These are phyloP conservation scores for Pseudogymnoascus sp. DNA, from an alignment of 2,329 filamentous ascomycete genomes.

Conservation along the genomic window DNA sequence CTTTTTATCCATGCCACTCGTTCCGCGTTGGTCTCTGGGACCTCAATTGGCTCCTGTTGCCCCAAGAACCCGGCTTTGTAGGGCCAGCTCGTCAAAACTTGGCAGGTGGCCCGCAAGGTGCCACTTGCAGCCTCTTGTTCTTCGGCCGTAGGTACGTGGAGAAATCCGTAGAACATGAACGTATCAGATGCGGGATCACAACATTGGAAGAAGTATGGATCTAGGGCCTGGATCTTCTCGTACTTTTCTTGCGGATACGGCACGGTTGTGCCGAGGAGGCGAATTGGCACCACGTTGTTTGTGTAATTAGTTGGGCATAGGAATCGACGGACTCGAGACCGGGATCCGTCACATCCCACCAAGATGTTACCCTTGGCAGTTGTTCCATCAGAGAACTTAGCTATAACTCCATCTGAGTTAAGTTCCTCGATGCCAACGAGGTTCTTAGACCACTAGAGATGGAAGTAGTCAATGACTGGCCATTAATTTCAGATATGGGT, in stretches of 20 bases:
- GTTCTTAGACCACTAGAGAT: conserved; percentile 35
- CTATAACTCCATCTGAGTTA: conserved; percentile 29
- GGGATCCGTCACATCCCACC: conserved; percentile 41
- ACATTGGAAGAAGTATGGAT: conserved; percentile 37
- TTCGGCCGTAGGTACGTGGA: conserved; percentile 32
- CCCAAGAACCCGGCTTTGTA: conserved; percentile 31
- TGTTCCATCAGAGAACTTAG: conserved; percentile 38
- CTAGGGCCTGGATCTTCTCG: conserved; percentile 27
- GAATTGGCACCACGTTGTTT: conserved; percentile 20
- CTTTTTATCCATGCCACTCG: conserved; percentile 29
- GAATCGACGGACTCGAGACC: conserved; percentile 32
- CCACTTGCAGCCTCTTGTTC: conserved; percentile 24
- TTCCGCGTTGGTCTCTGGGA: conserved; percentile 28
- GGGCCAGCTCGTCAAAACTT: conserved; percentile 37
- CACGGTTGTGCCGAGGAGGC: conserved; percentile 30
- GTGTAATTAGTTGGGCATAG: conserved; percentile 20
- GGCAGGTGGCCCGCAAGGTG: conserved; percentile 27
- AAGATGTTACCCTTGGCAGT: conserved; percentile 38
- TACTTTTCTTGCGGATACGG: conserved; percentile 28
- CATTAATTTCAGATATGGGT: not conserved
- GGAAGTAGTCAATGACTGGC: conserved; percentile 21
- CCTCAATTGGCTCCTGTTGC: conserved; percentile 22
- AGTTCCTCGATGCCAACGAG: conserved; percentile 30
- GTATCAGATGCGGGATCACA: conserved; percentile 33
- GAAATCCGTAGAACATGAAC: conserved; percentile 36